These are phyloP conservation scores for Pseudogymnoascus sp. DNA, from an alignment of 2,329 filamentous ascomycete genomes.

Conservation along the genomic window DNA sequence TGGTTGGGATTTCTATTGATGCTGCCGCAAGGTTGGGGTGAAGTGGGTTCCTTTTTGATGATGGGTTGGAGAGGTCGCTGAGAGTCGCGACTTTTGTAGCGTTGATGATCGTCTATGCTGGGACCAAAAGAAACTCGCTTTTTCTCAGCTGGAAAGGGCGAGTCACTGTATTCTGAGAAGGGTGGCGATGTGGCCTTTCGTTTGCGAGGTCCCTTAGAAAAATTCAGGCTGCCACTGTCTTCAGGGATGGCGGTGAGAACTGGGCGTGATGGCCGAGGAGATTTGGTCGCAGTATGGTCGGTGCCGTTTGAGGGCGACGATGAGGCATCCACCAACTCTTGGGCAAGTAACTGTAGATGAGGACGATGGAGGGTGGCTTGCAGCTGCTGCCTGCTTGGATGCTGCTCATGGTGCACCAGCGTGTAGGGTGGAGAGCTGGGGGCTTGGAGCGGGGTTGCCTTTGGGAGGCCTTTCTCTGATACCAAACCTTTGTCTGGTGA, in stretches of 20 bases:
- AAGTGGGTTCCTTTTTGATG: neutral
- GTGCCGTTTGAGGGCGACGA: neutral
- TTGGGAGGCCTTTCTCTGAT: neutral
- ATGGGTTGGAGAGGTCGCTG: neutral
- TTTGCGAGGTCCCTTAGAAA: neutral
- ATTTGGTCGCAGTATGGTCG: neutral
- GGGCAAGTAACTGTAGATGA: neutral
- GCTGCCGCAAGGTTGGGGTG: neutral
- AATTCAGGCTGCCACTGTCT: neutral
- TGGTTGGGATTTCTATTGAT: neutral
- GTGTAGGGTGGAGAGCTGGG: neutral
- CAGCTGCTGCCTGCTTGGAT: neutral
- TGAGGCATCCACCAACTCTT: neutral
- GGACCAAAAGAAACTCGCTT: neutral
- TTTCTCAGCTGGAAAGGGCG: neutral
- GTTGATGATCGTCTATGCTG: neutral
- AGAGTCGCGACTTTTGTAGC: neutral
- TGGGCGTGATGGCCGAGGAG: neutral
- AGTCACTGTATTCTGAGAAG: neutral
- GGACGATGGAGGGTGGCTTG: neutral
- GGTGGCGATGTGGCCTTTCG: neutral
- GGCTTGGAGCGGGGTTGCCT: neutral
- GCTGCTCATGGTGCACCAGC: neutral
- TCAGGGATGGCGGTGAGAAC: neutral
- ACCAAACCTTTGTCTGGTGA: neutral